Percentiles rank a stretch among this genome's conserved stretches.
These are phyloP conservation scores for Psilocybe azurescens DNA, from an alignment of 768 basidiomycete species.

Conservation along the genomic window DNA sequence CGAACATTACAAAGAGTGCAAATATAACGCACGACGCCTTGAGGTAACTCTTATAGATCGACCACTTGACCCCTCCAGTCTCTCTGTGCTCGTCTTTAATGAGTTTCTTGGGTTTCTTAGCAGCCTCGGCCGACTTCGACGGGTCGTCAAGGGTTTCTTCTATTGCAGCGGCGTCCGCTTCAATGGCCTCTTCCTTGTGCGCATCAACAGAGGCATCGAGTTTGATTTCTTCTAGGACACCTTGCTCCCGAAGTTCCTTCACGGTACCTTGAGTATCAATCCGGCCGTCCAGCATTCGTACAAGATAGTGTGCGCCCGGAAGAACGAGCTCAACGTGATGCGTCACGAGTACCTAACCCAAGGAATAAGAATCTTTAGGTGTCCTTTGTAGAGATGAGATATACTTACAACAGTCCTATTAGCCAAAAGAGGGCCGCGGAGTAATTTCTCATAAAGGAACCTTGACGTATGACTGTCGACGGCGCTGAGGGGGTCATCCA, in stretches of 20 bases:
- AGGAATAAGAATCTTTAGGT: neutral
- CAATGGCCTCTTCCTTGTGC: conserved; percentile 48
- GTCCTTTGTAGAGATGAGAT: neutral
- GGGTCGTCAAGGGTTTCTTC: conserved; percentile 30
- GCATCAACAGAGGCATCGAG: conserved; percentile 50
- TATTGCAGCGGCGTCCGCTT: conserved; percentile 31
- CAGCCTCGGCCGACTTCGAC: conserved; percentile 32
- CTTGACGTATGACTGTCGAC: conserved; percentile 55
- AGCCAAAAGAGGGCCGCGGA: conserved; percentile 35
- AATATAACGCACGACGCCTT: conserved; percentile 65
- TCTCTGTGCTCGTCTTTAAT: conserved; percentile 85
- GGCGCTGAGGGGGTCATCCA: conserved; percentile 84
- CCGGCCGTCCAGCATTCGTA: conserved; percentile 83
- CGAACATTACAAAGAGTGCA: neutral
- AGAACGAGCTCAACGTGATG: conserved; percentile 89
- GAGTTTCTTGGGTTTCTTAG: conserved; percentile 73
- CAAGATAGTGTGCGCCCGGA: conserved; percentile 72
- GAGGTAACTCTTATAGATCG: conserved; percentile 69
- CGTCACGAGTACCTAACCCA: conserved; percentile 66
- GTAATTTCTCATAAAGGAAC: conserved; percentile 35
- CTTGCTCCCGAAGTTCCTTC: conserved; percentile 63
- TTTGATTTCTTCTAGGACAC: conserved; percentile 36
- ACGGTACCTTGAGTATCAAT: conserved; percentile 78
- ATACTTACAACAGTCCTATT: conserved; percentile 37
- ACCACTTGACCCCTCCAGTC: conserved; percentile 83